A percentile compares a stretch with the other conserved stretches of the same genome.
These are phyloP conservation scores for Thraustochytrium striatum DNA, from an alignment of 352 stramenopile genomes.

Conservation along the genomic window DNA sequence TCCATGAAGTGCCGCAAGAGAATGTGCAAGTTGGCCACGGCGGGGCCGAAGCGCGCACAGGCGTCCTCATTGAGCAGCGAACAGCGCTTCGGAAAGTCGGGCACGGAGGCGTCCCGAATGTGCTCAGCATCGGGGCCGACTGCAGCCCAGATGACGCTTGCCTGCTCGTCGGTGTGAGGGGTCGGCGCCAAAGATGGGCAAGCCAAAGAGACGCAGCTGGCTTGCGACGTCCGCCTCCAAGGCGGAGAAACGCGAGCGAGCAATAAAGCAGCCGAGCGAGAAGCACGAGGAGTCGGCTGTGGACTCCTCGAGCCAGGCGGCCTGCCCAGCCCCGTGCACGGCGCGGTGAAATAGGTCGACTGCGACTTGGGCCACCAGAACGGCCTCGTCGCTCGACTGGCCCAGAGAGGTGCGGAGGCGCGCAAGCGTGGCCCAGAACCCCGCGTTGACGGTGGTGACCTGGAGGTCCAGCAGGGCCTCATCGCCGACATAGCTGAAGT, in stretches of 20 bases:
- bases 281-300: not conserved
- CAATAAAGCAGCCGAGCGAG: conserved; percentile 39
- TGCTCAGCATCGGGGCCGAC: not conserved
- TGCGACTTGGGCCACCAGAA: conserved; percentile 10
- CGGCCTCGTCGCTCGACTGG: not conserved
- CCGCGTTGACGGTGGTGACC: not conserved
- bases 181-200: conserved; percentile 16
- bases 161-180: not conserved
- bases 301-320: not conserved
- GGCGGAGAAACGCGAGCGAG: not conserved
- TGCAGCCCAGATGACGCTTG: not conserved
- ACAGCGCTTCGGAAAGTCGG: not conserved
- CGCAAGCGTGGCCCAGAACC: not conserved
- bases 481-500: conserved; percentile 22
- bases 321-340: not conserved
- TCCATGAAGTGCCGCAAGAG: conserved; percentile 2
- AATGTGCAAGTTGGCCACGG: conserved; percentile 10
- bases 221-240: not conserved
- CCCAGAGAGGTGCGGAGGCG: not conserved
- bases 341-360: not conserved
- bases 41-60: not conserved
- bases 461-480: not conserved
- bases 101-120: not conserved
- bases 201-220: no score
- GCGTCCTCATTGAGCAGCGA: not conserved